phyloP scores from a whole-genome alignment of 2,329 filamentous ascomycete genomes.

The Beauveria brongniartii region DNA sequence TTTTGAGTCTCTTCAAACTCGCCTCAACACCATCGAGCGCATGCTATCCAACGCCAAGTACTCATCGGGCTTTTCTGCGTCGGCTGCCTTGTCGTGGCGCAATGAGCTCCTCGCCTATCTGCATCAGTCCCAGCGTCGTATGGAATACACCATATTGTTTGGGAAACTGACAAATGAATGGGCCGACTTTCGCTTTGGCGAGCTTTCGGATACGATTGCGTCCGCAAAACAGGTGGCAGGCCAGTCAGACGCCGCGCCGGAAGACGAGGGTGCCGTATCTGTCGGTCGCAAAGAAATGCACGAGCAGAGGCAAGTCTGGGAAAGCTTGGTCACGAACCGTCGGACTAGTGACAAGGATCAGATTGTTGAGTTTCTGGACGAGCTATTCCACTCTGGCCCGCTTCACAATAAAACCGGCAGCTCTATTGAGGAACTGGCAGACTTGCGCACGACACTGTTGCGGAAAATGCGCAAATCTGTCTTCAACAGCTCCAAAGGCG shows the following conservation, averaged over 20 bases:
- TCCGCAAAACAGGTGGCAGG: neutral
- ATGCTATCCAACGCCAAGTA: conserved; percentile 10
- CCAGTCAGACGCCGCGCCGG: neutral
- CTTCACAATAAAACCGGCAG: neutral
- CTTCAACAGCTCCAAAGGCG: neutral
- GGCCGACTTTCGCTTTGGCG: conserved; percentile 7
- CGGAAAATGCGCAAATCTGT: neutral
- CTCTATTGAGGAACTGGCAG: neutral
- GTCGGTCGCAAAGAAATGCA: conserved; percentile 46
- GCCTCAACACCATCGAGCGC: conserved; percentile 7
- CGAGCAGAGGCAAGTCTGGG: conserved; percentile 45
- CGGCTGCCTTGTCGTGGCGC: conserved; percentile 1
- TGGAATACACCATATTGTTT: conserved; percentile 6
- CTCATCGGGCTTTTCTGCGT: conserved; percentile 5
- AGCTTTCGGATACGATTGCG: neutral
- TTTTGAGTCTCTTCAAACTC: neutral
- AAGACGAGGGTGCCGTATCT: conserved; percentile 29
- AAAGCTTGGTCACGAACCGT: conserved; percentile 44
- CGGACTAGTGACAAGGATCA: conserved; percentile 34
- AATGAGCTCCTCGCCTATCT: conserved; percentile 8
- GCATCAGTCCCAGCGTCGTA: conserved; percentile 3
- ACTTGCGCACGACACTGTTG: neutral
- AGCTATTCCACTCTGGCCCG: conserved; percentile 33
- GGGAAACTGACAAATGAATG: conserved; percentile 6
- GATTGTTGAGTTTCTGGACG: conserved; percentile 41